Percentiles rank a stretch among this genome's conserved stretches.
These are phyloP conservation scores for Panicum virgatum DNA, from an alignment of 202 grass and related monocot genomes.

Conservation along the genomic window DNA sequence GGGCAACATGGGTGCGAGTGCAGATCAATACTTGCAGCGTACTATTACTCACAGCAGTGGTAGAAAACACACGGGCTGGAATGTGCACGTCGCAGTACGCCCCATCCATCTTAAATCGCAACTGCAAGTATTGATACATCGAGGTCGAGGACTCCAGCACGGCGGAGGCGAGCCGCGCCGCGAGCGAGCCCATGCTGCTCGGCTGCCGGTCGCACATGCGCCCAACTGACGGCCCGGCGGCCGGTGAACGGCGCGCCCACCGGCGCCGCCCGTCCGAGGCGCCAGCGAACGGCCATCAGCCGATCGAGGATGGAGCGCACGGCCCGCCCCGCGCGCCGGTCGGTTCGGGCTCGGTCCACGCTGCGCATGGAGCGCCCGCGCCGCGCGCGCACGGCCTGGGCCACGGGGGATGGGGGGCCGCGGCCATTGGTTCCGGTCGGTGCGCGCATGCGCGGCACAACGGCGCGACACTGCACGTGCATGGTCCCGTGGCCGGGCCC, in stretches of 20 bases:
- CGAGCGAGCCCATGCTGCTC: neutral
- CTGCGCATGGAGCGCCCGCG: neutral
- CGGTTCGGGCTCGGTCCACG: neutral
- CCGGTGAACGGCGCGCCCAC: neutral
- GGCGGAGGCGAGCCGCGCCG: no score
- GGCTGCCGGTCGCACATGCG: neutral
- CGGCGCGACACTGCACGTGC: constrained; percentile 32
- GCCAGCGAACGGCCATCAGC: neutral
- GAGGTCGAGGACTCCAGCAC: no score
- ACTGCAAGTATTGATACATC: neutral
- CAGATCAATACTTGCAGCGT: no score
- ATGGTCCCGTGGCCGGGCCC: constrained; percentile 3
- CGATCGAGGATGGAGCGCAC: neutral
- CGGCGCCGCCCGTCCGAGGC: neutral
- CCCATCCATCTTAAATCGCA: neutral
- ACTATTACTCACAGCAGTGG: neutral
- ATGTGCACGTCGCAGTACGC: neutral
- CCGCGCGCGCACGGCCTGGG: neutral
- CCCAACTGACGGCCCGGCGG: neutral
- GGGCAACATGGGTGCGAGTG: neutral
- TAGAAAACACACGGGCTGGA: neutral
- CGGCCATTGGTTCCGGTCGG: constrained; percentile 23
- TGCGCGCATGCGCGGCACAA: constrained; percentile 9
- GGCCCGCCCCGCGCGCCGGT: neutral
- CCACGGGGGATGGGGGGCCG: neutral